These are phyloP conservation scores for Escallonia rubra DNA, from an alignment of 129 eudicot species.

Conservation along the genomic window DNA sequence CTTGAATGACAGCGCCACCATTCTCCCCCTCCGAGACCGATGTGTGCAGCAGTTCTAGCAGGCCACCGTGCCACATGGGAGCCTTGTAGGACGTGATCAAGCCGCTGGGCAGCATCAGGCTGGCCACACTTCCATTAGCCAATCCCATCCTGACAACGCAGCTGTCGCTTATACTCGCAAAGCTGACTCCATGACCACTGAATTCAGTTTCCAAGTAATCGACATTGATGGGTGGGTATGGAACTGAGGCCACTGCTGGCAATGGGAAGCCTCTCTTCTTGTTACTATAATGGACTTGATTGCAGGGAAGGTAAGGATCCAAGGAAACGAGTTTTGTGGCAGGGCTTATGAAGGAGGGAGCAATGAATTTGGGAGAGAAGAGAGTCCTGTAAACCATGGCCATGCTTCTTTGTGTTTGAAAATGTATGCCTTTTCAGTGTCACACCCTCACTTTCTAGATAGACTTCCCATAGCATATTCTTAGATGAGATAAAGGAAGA, in stretches of 20 bases:
- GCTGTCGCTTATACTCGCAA: constrained; percentile 42
- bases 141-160: constrained; percentile 57
- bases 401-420: constrained; percentile 27
- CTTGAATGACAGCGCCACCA: constrained; percentile 54
- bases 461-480: neutral
- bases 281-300: constrained; percentile 2
- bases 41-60: constrained; percentile 72
- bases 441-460: neutral
- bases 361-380: constrained; percentile 21
- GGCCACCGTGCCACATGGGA: constrained; percentile 84
- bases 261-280: constrained; percentile 17
- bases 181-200: constrained; percentile 54
- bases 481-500: neutral
- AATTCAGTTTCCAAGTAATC: constrained; percentile 58
- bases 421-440: constrained; percentile 1
- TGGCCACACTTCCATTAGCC: constrained; percentile 68
- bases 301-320: neutral
- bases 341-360: constrained; percentile 22
- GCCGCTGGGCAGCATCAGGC: constrained; percentile 81
- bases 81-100: constrained; percentile 78
- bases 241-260: constrained; percentile 45
- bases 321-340: constrained; percentile 2
- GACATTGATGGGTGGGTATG: constrained; percentile 46
- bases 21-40: constrained; percentile 43
- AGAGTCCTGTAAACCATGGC: constrained; percentile 24